Evolutionary conservation across 2,329 filamentous ascomycete genomes (phyloP), one percentile per base, ranked within the genome.

Genomic region (Aureobasidium uvarum): DNA sequence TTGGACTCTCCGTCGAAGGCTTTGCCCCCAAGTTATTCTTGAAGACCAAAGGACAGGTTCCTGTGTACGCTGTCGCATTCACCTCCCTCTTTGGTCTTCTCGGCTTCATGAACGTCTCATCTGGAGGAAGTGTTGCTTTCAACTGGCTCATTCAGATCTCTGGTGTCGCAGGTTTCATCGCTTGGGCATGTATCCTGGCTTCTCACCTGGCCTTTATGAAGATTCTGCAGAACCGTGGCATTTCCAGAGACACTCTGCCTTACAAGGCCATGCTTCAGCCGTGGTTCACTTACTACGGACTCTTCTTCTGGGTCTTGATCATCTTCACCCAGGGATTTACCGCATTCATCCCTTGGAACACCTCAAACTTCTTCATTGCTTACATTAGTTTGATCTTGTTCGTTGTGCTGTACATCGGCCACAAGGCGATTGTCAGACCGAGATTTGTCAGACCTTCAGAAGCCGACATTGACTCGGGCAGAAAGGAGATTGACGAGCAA

Each of bases 371-470:
- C 74, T 76, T 95, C 33, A 91, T 92, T 74, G 79, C 77, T 5
- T 93, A 93, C 75, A 85, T 87, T 60, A 91, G 91, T 82, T 84
- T 93, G 59, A 84, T 84, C 6, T 77, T 92, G 2, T 91, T 90
- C 72, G 89, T 89, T 0, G 70, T 87, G 0, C 77, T 94, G 2
- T 93, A 85, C 73, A 52, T 88, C 5, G 85, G 84, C 11, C 93
- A 89, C 86, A 94, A 94, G 75, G 84, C 87, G 66, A 78, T 87
- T n/a, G 80, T 84, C 55, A 71, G 74, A 66, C 75, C 74, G 55
- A 73, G 73, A 46, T 77, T 81, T 48, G 72, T 81, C 66, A 74
- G 73, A 7, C 71, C 78, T 4, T 67, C 68, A 5, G 77, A 80
- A 25, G 79, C 78, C 18, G 80, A 82, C 66, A 67, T 82, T 23